phyloP scores from a whole-genome alignment of 1,284 basidiomycete species.

The Apiotrichum sp. region DNA sequence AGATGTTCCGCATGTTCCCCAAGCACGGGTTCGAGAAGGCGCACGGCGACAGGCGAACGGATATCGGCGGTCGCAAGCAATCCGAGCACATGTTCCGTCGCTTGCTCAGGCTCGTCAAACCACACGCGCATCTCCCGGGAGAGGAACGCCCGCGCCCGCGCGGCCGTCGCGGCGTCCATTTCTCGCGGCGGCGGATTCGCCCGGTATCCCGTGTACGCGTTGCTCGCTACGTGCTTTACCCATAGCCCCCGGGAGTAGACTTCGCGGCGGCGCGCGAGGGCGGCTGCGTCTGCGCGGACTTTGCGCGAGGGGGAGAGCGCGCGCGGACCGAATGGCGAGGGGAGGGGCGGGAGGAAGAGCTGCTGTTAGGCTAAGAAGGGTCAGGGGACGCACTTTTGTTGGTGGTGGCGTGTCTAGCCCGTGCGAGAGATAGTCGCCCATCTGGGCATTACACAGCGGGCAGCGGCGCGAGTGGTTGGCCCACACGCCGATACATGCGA shows the following conservation, averaged over 20 bases:
- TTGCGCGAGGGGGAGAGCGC: slow-evolving; percentile 1
- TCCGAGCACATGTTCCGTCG: slow-evolving; percentile 66
- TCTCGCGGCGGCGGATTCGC: slow-evolving; percentile 73
- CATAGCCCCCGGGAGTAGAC: slow-evolving; percentile 69
- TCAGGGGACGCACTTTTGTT: slow-evolving; percentile 34
- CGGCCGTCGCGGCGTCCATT: slow-evolving; percentile 8
- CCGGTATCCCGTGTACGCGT: slow-evolving; percentile 69
- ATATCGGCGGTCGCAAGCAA: slow-evolving; percentile 82
- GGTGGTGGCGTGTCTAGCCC: slow-evolving; percentile 45
- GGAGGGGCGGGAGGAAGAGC: slow-evolving; percentile 65
- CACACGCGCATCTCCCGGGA: slow-evolving; percentile 76
- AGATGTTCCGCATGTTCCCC: slow-evolving; percentile 73
- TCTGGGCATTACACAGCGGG: slow-evolving; percentile 68
- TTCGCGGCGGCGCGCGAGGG: slow-evolving; percentile 54
- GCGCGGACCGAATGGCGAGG: slow-evolving; percentile 7
- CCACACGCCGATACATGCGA: slow-evolving; percentile 78
- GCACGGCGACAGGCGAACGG: slow-evolving; percentile 73
- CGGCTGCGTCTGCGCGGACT: not conserved
- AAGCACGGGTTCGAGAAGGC: slow-evolving; percentile 72
- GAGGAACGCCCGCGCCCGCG: slow-evolving; percentile 68
- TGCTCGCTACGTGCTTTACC: slow-evolving; percentile 84
- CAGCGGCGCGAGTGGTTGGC: slow-evolving; percentile 60
- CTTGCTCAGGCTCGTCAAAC: slow-evolving; percentile 52
- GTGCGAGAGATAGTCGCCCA: slow-evolving; percentile 74
- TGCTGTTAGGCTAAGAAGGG: slow-evolving; percentile 32